Conservation (phyloP, 2,329 filamentous ascomycete species). For the Berkeleyomyces basicola region DNA sequence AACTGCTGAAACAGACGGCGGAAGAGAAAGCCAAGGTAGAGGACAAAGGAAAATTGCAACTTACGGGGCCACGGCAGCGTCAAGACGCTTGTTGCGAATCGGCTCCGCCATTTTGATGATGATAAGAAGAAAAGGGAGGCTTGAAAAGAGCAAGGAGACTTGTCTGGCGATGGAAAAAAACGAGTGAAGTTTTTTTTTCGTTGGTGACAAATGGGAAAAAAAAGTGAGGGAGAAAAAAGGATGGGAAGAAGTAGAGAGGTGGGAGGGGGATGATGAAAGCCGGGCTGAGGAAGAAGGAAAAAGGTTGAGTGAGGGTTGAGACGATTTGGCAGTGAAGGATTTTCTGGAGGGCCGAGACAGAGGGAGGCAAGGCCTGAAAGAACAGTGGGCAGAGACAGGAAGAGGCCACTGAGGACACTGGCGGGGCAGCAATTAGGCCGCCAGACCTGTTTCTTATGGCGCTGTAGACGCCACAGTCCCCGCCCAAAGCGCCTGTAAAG, state of each 20-base stretch:
- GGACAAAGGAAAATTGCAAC: slow-evolving; percentile 20
- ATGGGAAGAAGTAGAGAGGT: slow-evolving; percentile 17
- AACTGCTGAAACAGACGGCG: neutral
- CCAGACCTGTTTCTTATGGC: no score
- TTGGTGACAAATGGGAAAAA: slow-evolving; percentile 18
- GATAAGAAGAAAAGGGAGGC: slow-evolving; percentile 16
- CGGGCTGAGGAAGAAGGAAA: slow-evolving; percentile 8
- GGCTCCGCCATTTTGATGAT: slow-evolving; percentile 38
- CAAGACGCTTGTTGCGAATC: slow-evolving; percentile 46
- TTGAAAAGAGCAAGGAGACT: neutral
- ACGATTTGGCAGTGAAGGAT: slow-evolving; percentile 4
- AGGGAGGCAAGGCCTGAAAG: neutral
- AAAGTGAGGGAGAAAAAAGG: slow-evolving; percentile 18
- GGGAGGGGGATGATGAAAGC: slow-evolving; percentile 18
- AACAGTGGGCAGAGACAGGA: neutral
- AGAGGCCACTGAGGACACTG: no score
- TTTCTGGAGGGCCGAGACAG: neutral
- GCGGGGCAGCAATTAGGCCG: no score
- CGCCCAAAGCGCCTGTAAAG: no score
- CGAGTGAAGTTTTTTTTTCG: neutral
- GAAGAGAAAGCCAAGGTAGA: slow-evolving; percentile 14
- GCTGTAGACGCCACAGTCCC: no score
- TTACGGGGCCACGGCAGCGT: slow-evolving; percentile 41
- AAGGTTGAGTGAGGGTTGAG: slow-evolving; percentile 10
- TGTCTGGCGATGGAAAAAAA: neutral